Evolutionary conservation across 2,329 filamentous ascomycete genomes (phyloP).

Genomic region (Trichophyton schoenleinii): DNA sequence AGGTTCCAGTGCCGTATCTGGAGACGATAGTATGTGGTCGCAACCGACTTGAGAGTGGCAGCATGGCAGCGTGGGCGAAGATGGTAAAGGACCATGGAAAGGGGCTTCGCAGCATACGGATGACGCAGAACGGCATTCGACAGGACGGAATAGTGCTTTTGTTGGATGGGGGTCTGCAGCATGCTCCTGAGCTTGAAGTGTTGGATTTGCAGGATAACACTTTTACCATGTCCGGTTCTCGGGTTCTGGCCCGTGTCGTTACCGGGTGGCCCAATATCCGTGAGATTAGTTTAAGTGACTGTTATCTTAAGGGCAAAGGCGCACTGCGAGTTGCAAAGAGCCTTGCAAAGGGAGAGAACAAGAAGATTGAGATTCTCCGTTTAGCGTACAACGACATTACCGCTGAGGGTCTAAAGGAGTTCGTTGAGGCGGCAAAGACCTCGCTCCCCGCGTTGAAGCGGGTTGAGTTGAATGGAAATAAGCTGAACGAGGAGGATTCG

Average conservation of each 20-base stretch:
- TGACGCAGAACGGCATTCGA: slow-evolving; percentile 96
- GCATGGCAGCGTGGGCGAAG: slow-evolving; percentile 89
- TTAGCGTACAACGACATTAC: slow-evolving; percentile 95
- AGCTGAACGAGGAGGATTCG: slow-evolving; percentile 74
- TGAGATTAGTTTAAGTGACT: slow-evolving; percentile 84
- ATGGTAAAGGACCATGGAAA: slow-evolving; percentile 66
- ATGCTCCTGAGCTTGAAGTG: slow-evolving; percentile 56
- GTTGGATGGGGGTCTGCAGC: slow-evolving; percentile 62
- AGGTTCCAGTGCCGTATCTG: slow-evolving; percentile 57
- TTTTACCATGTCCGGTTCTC: slow-evolving; percentile 70
- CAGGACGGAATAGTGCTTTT: slow-evolving; percentile 81
- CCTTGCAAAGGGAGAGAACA: slow-evolving; percentile 62
- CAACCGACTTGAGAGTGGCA: slow-evolving; percentile 89
- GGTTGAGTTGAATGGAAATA: slow-evolving; percentile 92
- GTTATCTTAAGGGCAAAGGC: slow-evolving; percentile 66
- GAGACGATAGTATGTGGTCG: slow-evolving; percentile 97
- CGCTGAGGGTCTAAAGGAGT: slow-evolving; percentile 55
- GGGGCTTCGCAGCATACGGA: slow-evolving; percentile 74
- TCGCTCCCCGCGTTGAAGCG: slow-evolving; percentile 65
- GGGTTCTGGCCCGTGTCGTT: slow-evolving; percentile 62
- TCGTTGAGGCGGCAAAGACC: slow-evolving; percentile 55
- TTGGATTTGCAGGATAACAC: slow-evolving; percentile 97
- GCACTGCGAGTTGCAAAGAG: slow-evolving; percentile 60
- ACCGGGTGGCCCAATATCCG: slow-evolving; percentile 60
- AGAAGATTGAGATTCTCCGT: slow-evolving; percentile 65